Evolutionary conservation across 305 asterid species (phyloP), one percentile per base, ranked within the genome.

Genomic region (Fraxinus albicans): DNA sequence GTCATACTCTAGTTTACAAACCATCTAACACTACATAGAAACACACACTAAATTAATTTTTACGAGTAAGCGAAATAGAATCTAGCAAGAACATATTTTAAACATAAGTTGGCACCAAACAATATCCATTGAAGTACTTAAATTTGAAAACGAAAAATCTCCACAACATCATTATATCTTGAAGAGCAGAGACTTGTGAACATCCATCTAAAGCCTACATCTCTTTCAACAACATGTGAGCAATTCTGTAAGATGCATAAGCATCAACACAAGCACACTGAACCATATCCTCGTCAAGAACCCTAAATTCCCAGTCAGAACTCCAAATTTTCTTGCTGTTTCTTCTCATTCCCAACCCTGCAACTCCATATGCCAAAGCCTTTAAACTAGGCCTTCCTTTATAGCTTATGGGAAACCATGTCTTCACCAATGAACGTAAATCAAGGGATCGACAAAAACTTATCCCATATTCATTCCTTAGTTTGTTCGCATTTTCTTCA

Each of bases 371-470:
- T 0, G 88, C 90, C 53, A 90, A 84, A 77, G 81, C 85, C 65
- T 78, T 85, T 44, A 88, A 19, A 36, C 85, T 83, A 73, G 85
- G 89, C 72, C 55, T 85, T 8, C 84, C 77, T 44, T 15, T 79
- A 79, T 82, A 90, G 79, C 90, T 85, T 58, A 84, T 21, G 0
- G 92, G 92, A 73, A 85, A 85, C 89, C 90, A 85, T 12, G 5
- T n/a, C 82, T 76, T 74, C n/a, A 82, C 87, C 40, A 86, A 63
- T 10, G 78, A 80, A 80, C 55, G 90, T 17, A 90, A 3, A 80
- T 88, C 91, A 3, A 85, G 42, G n/a, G 63, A 81, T 21, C 34
- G 70, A 5, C 34, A 36, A 10, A 84, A 80, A 3, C 23, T 17
- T 6, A 88, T 1, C 13, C 6, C 79, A 55, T 86, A 88, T 27